These are phyloP conservation scores for Magnusiomyces ingens DNA, from an alignment of 1,139 yeast species.

Conservation along the genomic window DNA sequence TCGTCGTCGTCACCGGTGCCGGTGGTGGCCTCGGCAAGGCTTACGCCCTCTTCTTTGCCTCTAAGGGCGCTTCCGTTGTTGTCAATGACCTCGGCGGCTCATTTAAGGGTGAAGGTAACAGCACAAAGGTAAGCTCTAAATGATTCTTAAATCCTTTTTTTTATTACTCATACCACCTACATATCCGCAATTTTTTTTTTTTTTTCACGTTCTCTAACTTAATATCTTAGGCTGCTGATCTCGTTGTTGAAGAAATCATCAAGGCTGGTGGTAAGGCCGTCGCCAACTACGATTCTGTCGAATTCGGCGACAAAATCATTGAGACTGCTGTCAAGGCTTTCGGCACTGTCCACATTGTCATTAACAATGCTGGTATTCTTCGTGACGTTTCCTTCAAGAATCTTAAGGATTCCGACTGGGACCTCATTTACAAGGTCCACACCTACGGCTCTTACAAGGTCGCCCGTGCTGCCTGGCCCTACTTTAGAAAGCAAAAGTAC, in stretches of 20 bases:
- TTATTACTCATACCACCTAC: neutral
- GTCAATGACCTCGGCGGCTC: conserved; percentile 89
- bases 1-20: conserved; percentile 90
- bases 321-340: conserved; percentile 80
- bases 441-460: conserved; percentile 82
- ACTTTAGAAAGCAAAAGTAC: conserved; percentile 72
- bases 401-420: conserved; percentile 76
- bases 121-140: conserved; percentile 15
- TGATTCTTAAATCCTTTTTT: neutral
- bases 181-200: conserved; percentile 37
- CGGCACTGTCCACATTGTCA: conserved; percentile 82
- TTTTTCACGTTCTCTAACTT: neutral
- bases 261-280: conserved; percentile 78
- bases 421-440: conserved; percentile 78
- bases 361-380: conserved; percentile 93
- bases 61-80: conserved; percentile 90
- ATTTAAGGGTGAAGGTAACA: conserved; percentile 49
- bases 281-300: conserved; percentile 91
- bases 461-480: conserved; percentile 90
- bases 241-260: conserved; percentile 79
- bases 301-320: conserved; percentile 75
- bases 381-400: conserved; percentile 62
- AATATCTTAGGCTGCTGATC: conserved; percentile 61
- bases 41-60: conserved; percentile 81
- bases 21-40: conserved; percentile 95